Evolutionary conservation across 1,284 basidiomycete genomes (phyloP), one percentile per base, ranked within the genome.

Genomic region (Ustilago esculenta): DNA sequence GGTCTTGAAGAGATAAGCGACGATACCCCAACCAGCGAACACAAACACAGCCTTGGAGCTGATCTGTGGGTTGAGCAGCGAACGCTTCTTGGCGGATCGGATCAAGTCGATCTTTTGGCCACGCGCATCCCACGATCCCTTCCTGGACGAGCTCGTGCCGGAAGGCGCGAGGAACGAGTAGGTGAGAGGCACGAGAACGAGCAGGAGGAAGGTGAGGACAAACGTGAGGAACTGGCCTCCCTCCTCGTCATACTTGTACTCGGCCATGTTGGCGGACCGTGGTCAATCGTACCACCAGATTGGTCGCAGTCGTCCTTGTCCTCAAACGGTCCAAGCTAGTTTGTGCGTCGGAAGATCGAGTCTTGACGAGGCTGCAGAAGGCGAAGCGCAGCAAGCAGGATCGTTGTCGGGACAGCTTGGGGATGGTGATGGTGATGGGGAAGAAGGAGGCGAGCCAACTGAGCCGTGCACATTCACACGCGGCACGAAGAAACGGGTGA

Each of bases 1-100:
- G 67, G 85, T 85, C n/a, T 87, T 85, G 47, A 89, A 86, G 45
- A 95, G 84, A 78, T 87, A 89, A 11, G 84, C 89, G 52, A 94
- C 88, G 3, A 88, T 66, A 3, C 85, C 84, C 94, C 94, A 98
- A 50, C 92, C 92, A 15, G 85, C 81, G 24, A 88, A 63, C 12
- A 94, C 55, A 24, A 80, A 68, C 33, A 75, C 37, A 42, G 71
- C 45, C 15, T 59, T 61, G 27, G 57, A 43, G 37, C 58, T 63
- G 52, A 78, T 47, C 54, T 68, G 57, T 15, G 76, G 76, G 45
- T 78, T 78, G 55, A 71, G 61, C 20, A 78, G 21, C 12, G 57
- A 65, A 18, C 75, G 50, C 21, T 57, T 56, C 24, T 49, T 56
- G 24, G 68, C 45, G 23, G 60, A 50, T 1, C 56, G 52, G 24